Evolutionary conservation across 345 rosid genomes (phyloP).

Genomic region (Cardiospermum halicacabum): DNA sequence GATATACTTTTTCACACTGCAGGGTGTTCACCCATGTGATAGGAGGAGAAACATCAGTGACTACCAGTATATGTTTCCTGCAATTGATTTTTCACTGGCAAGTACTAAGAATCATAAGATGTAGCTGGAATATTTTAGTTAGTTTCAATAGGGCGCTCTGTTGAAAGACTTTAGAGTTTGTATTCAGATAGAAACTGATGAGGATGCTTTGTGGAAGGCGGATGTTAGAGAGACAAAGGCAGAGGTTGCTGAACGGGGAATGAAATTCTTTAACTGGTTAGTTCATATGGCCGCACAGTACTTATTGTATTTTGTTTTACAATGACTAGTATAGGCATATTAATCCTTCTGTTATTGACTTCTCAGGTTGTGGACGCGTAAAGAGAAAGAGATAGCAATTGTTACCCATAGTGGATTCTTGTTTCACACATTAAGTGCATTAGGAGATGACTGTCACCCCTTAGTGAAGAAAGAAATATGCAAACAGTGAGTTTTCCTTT

Average conservation of each 20-base stretch:
- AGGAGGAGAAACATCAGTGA: conserved; percentile 69
- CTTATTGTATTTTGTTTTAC: neutral
- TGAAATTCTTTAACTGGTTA: conserved; percentile 78
- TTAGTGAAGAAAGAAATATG: conserved; percentile 68
- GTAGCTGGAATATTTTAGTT: conserved; percentile 18
- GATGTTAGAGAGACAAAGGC: conserved; percentile 75
- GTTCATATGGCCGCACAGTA: too few species aligned
- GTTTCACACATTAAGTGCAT: conserved; percentile 63
- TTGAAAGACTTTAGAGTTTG: conserved; percentile 21
- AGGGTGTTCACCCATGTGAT: conserved; percentile 96
- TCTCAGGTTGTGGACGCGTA: conserved; percentile 91
- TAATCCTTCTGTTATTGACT: conserved; percentile 7
- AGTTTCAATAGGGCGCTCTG: conserved; percentile 2
- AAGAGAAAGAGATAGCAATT: conserved; percentile 95
- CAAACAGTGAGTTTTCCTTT: conserved; percentile 50
- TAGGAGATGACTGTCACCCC: conserved; percentile 80
- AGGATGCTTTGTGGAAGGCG: conserved; percentile 75
- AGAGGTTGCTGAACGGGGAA: conserved; percentile 75
- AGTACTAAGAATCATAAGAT: conserved; percentile 36
- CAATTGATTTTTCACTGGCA: conserved; percentile 91
- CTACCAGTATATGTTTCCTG: conserved; percentile 83
- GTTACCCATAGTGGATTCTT: conserved; percentile 96
- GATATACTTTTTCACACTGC: conserved; percentile 21
- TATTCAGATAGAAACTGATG: conserved; percentile 71
- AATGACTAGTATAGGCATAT: too few species aligned